Conservation (phyloP, 2,329 filamentous ascomycete genomes). For the Fusarium heterosporum region DNA sequence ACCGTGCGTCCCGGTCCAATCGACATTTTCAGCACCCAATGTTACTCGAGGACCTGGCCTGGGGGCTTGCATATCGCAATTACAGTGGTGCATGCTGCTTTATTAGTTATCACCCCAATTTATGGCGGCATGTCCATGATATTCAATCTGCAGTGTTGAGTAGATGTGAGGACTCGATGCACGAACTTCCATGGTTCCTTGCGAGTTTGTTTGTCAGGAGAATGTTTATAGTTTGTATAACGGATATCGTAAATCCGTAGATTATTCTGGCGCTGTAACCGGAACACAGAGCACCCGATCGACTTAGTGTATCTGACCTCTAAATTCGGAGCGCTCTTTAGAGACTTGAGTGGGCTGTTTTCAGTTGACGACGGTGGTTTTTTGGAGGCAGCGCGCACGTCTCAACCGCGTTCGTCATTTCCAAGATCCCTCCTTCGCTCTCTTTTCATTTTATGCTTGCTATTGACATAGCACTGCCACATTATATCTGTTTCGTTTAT, state of each 20-base stretch:
- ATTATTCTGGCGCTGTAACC: conserved; percentile 17
- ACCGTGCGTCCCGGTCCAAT: conserved; percentile 21
- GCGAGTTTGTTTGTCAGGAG: neutral
- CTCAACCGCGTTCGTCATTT: conserved; percentile 25
- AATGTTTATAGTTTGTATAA: neutral
- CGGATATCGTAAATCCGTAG: neutral
- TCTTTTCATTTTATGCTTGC: conserved; percentile 8
- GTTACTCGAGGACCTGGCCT: conserved; percentile 36
- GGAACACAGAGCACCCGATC: conserved; percentile 6
- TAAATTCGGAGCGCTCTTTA: conserved; percentile 13
- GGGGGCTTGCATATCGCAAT: conserved; percentile 47
- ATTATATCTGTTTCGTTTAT: conserved; percentile 5
- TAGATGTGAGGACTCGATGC: conserved; percentile 1
- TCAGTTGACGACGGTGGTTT: conserved; percentile 20
- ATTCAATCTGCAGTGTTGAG: conserved; percentile 24
- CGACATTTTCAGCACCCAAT: conserved; percentile 23
- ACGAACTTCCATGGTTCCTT: neutral
- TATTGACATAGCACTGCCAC: neutral
- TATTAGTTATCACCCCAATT: conserved; percentile 6
- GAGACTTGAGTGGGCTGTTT: conserved; percentile 28
- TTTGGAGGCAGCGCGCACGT: conserved; percentile 12
- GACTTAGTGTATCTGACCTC: conserved; percentile 16
- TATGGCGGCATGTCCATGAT: conserved; percentile 4
- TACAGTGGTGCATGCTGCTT: conserved; percentile 24
- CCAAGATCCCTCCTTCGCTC: conserved; percentile 4